A percentile compares a stretch with the other conserved stretches of the same genome.
phyloP scores from a whole-genome alignment of 371 early-diverging fungal genomes.

The Coemansia sp. region DNA sequence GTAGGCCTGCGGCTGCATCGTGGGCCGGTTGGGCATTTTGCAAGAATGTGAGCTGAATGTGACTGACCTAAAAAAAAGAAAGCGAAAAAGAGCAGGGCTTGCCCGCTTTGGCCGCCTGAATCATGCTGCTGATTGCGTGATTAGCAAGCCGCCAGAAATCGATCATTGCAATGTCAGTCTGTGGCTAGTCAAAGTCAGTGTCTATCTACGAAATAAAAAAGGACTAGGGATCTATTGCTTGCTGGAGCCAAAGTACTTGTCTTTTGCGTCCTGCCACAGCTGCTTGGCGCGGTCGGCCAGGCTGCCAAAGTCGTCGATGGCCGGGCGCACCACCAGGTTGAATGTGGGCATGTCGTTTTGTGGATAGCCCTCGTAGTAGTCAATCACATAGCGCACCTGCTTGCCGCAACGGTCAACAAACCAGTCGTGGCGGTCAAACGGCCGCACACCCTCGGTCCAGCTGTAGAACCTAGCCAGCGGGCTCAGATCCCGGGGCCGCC shows the following conservation, averaged over 20 bases:
- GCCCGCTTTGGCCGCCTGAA: too few species aligned
- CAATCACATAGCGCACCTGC: constrained; percentile 91
- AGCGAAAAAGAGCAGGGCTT: not conserved
- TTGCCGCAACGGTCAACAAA: constrained; percentile 93
- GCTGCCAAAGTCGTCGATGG: constrained; percentile 68
- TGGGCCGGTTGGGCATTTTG: not conserved
- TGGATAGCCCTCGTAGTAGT: constrained; percentile 80
- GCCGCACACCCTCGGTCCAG: constrained; percentile 60
- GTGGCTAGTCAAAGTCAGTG: not conserved
- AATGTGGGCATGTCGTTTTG: constrained; percentile 70
- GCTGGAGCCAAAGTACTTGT: constrained; percentile 21
- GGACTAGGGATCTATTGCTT: too few species aligned
- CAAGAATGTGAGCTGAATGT: too few species aligned
- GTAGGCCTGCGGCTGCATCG: constrained; percentile 50
- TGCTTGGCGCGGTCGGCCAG: constrained; percentile 63
- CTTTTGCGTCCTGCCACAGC: constrained; percentile 45
- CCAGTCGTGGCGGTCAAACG: constrained; percentile 99
- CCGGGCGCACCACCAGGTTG: constrained; percentile 80
- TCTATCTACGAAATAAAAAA: not conserved
- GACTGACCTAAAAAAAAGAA: not conserved
- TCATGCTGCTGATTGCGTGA: too few species aligned
- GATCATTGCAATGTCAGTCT: not conserved
- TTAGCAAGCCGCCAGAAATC: too few species aligned
- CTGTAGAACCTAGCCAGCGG: constrained; percentile 70
- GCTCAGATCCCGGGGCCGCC: constrained; percentile 80